phyloP scores from a whole-genome alignment of 805 yeast species.

The Suhomyces canberraensis region DNA sequence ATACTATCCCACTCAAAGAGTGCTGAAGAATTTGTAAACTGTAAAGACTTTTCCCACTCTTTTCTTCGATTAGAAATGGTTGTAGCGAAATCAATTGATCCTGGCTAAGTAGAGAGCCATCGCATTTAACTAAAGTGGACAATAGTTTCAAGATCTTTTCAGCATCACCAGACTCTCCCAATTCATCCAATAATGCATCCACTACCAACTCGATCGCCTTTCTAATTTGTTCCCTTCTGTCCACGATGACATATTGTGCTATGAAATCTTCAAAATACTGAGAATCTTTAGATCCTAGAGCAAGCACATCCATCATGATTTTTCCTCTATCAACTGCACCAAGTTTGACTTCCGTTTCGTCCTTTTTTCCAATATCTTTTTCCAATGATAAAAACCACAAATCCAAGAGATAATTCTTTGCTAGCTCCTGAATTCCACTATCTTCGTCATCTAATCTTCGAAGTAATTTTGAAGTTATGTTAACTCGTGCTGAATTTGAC shows the following conservation, averaged over 20 bases:
- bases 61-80: constrained; percentile 55
- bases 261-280: constrained; percentile 48
- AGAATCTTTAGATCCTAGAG: constrained; percentile 35
- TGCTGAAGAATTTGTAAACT: constrained; percentile 54
- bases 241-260: constrained; percentile 39
- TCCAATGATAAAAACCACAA: constrained; percentile 18
- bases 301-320: constrained; percentile 39
- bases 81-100: constrained; percentile 66
- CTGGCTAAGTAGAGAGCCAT: constrained; percentile 53
- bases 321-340: constrained; percentile 14
- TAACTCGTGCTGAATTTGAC: constrained; percentile 31
- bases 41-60: constrained; percentile 41
- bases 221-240: constrained; percentile 15
- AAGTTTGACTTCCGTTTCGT: constrained; percentile 1
- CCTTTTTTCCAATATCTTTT: neutral
- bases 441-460: constrained; percentile 70
- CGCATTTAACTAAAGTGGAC: constrained; percentile 54
- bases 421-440: constrained; percentile 40
- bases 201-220: constrained; percentile 24
- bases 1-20: constrained; percentile 41
- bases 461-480: constrained; percentile 51
- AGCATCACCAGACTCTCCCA: neutral
- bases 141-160: constrained; percentile 47
- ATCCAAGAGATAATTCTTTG: constrained; percentile 30
- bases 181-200: constrained; percentile 34